Evolutionary conservation across 192 early-diverging fungal genomes (phyloP), one percentile per base, ranked within the genome.

Genomic region (Coemansia sp.): DNA sequence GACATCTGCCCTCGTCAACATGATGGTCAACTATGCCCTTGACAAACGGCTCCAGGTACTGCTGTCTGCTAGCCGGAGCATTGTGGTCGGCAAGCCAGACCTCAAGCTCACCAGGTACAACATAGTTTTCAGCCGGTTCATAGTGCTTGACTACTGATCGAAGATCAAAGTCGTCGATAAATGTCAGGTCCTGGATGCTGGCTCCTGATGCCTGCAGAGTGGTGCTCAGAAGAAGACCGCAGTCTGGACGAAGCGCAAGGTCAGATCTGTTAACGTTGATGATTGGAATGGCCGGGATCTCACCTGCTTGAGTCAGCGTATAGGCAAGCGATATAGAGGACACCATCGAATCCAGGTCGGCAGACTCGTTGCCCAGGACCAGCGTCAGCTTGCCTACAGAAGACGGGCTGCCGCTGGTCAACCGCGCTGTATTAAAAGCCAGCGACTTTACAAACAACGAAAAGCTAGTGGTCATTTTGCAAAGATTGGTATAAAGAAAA

Each of bases 261-360:
- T 83, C 82, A 0, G 60, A 0, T 2, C 68, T 57, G n/a, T 61
- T 61, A 8, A 60, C 51, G 64, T 83, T 79, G 48, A 83, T 79
- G 10, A 83, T 42, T 0, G 82, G 76, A 10, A 83, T 65, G 11
- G 56, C 60, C 4, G 56, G n/a, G 48, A n/a, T 32, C 11, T 36
- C n/a, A 3, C 14, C 33, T 17, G 29, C 28, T 8, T 52, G 50
- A 18, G 60, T 60, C 25, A 84, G 71, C 10, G 34, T 60, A 49
- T 77, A 84, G 1, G 83, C 73, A 7, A 80, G 71, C 0, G 72
- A 48, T 0, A 84, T 61, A 4, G 83, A 80, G 30, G 75, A 77
- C 6, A 75, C 78, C 62, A 84, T 69, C 1, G 83, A 84, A 49
- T 84, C 83, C 4, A 84, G 49, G 60, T 84, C 83, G 18, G 80